Percentiles rank a stretch among this genome's conserved stretches.
Evolutionary conservation across 768 basidiomycete species (phyloP).

Genomic region (Mycena chlorophos): DNA sequence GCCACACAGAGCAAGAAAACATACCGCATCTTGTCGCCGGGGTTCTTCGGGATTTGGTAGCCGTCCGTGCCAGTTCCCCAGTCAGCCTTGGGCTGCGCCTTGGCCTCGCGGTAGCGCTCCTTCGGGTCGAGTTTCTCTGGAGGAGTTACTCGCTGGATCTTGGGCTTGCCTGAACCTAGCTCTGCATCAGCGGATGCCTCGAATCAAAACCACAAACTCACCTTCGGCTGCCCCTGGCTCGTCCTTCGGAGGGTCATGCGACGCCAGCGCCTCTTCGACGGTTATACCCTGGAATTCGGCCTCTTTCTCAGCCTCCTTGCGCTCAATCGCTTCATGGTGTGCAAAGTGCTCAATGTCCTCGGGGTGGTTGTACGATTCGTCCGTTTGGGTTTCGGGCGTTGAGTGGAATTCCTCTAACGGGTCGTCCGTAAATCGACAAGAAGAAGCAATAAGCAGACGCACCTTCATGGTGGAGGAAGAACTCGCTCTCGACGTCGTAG

Average conservation of each 20-base stretch:
- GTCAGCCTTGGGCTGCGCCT: conserved; percentile 53
- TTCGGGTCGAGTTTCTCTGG: conserved; percentile 71
- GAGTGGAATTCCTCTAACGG: conserved; percentile 82
- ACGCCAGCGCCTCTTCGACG: conserved; percentile 64
- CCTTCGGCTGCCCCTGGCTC: conserved; percentile 22
- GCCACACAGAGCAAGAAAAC: conserved; percentile 21
- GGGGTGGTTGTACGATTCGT: conserved; percentile 90
- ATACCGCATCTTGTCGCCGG: conserved; percentile 75
- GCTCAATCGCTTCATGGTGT: conserved; percentile 85
- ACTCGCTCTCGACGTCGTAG: conserved; percentile 91
- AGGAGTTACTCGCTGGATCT: conserved; percentile 57
- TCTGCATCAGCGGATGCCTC: conserved; percentile 26
- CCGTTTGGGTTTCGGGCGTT: conserved; percentile 96
- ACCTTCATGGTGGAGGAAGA: conserved; percentile 98
- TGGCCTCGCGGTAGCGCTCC: conserved; percentile 65
- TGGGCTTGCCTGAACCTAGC: conserved; percentile 36
- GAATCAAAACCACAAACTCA: conserved; percentile 14
- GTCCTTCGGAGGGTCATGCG: conserved; percentile 46
- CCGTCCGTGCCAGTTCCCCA: conserved; percentile 75
- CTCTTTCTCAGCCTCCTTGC: conserved; percentile 78
- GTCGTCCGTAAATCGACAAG: background rate
- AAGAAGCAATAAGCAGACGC: conserved; percentile 18
- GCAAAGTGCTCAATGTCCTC: conserved; percentile 93
- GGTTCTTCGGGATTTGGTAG: conserved; percentile 69
- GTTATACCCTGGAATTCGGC: conserved; percentile 81